These are phyloP conservation scores for Helenozyma rhizophorensis DNA, from an alignment of 805 yeast genomes.

Conservation along the genomic window DNA sequence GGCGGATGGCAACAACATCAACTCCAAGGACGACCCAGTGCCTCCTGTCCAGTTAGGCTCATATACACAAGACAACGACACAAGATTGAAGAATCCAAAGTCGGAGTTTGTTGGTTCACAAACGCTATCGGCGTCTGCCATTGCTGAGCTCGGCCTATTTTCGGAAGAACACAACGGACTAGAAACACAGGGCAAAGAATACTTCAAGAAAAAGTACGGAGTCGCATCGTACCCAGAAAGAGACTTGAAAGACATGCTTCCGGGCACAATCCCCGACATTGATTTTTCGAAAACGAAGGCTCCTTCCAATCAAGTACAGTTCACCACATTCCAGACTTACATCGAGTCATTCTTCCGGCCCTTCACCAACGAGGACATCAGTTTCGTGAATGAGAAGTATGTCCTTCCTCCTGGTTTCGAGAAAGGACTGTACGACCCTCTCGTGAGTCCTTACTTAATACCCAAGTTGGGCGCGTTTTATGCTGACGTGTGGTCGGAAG, in stretches of 20 bases:
- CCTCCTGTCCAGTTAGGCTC: constrained; percentile 47
- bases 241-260: constrained; percentile 70
- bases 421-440: constrained; percentile 54
- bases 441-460: constrained; percentile 64
- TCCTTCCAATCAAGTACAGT: constrained; percentile 82
- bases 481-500: constrained; percentile 81
- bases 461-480: constrained; percentile 86
- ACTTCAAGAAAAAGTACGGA: constrained; percentile 68
- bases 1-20: constrained; percentile 7
- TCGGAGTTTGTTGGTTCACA: constrained; percentile 72
- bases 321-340: constrained; percentile 78
- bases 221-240: constrained; percentile 86
- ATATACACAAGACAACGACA: constrained; percentile 51
- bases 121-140: constrained; percentile 60
- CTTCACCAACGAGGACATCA: constrained; percentile 75
- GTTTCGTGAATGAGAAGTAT: constrained; percentile 59
- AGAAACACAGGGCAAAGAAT: constrained; percentile 69
- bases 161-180: constrained; percentile 56
- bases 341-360: constrained; percentile 81
- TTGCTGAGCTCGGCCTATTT: constrained; percentile 58
- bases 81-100: constrained; percentile 63
- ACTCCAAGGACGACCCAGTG: constrained; percentile 28
- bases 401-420: constrained; percentile 51
- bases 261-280: constrained; percentile 83
- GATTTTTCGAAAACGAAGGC: constrained; percentile 79